Evolutionary conservation across 225 moss, liverwort and hornwort species (phyloP), one percentile per base, ranked within the genome.

Genomic region (Polytrichum commune): DNA sequence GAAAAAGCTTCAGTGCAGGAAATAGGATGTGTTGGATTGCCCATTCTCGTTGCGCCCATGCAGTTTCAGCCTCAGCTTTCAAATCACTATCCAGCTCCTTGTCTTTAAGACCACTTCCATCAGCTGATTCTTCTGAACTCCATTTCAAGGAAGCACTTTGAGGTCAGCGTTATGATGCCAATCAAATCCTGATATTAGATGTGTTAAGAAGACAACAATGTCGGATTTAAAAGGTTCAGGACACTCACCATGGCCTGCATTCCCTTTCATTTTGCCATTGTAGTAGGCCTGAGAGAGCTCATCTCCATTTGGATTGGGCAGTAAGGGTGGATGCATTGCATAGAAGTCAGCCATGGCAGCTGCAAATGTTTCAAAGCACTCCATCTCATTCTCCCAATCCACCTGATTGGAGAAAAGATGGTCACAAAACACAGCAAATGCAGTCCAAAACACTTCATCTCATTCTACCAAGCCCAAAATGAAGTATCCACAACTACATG

Each of bases 1-100:
- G 84, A 75, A 97, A 94, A 60, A 97, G 79, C 79, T 94, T 97
- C 85, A 92, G 79, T 19, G 97, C 97, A 79, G 97, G 97, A 81
- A 97, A 97, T 32, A 97, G 70, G 53, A 97, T 86, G 71, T 97
- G 97, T 60, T 94, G 94, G 69, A 97, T 91, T 27, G 86, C 90
- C 97, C 97, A 94, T 70, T 94, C 89, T 78, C 97, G 84, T 60
- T 85, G 88, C 18, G 94, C 90, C 97, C 92, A 97, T 55, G 77
- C 75, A 67, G 88, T 77, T 80, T 86, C 86, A 55, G 94, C 92
- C 60, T 97, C 94, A 2, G 88, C 88, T 77, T 70, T 78, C 71
- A 92, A 79, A 64, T 91, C 92, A 75, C 72, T 73, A 55, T 84
- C 74, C 20, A 78, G 32, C 25, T 75, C 68, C 30, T 30, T 28